phyloP scores from a whole-genome alignment of 495 filamentous ascomycete species.

The Podospora tetraspora region DNA sequence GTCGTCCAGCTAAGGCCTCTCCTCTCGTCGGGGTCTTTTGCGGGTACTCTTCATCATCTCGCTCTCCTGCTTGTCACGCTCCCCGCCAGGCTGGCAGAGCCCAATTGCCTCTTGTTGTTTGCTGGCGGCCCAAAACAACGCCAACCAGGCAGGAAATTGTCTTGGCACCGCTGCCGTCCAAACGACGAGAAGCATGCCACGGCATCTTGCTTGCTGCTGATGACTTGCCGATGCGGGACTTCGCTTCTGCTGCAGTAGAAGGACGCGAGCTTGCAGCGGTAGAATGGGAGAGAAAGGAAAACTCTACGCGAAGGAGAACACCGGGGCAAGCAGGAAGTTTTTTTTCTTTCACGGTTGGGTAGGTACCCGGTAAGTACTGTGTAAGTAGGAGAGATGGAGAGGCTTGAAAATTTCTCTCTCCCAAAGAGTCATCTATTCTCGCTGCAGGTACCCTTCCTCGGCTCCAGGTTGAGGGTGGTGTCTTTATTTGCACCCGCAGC shows the following conservation, averaged over 20 bases:
- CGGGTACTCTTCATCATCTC: not conserved
- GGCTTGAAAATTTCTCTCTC: no score
- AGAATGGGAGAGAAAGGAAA: not conserved
- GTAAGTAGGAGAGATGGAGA: no score
- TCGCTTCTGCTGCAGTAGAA: not conserved
- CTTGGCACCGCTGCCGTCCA: not conserved
- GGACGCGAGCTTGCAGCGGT: not conserved
- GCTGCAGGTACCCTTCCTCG: not conserved
- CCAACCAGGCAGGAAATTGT: not conserved
- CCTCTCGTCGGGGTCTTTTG: not conserved
- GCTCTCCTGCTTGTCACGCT: not conserved
- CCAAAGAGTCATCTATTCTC: not conserved
- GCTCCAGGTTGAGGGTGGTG: not conserved
- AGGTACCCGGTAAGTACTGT: no score
- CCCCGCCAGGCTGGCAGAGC: not conserved
- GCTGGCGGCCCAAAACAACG: not conserved
- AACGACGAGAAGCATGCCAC: not conserved
- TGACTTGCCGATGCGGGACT: not conserved
- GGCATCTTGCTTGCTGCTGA: not conserved
- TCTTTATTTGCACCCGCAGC: not conserved
- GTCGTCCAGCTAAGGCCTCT: not conserved
- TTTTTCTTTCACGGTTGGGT: not conserved
- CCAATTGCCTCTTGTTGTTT: not conserved
- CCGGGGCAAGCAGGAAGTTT: not conserved
- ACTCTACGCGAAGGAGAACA: not conserved